A percentile compares a stretch with the other conserved stretches of the same genome.
Conservation (phyloP, 768 basidiomycete genomes). For the Melanogaster broomeanus region DNA sequence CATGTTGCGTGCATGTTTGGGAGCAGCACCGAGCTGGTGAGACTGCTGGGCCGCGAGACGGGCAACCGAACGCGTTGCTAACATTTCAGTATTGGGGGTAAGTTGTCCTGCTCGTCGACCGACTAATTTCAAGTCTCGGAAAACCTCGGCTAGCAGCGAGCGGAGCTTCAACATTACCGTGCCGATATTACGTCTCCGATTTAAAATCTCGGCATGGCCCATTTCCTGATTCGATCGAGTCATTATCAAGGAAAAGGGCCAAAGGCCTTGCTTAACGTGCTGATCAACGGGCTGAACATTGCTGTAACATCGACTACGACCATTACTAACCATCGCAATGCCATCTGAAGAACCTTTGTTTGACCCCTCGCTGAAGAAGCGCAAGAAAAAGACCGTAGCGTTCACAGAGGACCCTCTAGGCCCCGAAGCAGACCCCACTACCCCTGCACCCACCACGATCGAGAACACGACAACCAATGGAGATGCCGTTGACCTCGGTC, state of each 20-base stretch:
- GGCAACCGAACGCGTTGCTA: slow-evolving; percentile 49
- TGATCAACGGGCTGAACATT: slow-evolving; percentile 12
- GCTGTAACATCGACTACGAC: slow-evolving; percentile 17
- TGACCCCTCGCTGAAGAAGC: slow-evolving; percentile 82
- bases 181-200: slow-evolving; percentile 25
- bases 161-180: slow-evolving; percentile 18
- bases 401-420: slow-evolving; percentile 85
- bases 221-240: slow-evolving; percentile 7
- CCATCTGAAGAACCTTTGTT: slow-evolving; percentile 76
- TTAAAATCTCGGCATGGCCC: slow-evolving; percentile 25
- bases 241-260: slow-evolving; percentile 13
- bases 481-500: slow-evolving; percentile 75
- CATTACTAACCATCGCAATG: slow-evolving; percentile 34
- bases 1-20: slow-evolving; percentile 76
- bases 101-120: slow-evolving; percentile 9
- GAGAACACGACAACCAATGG: slow-evolving; percentile 70
- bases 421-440: slow-evolving; percentile 80
- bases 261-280: slow-evolving; percentile 5
- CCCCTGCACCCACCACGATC: slow-evolving; percentile 72
- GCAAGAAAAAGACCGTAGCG: slow-evolving; percentile 85
- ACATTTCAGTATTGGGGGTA: slow-evolving; percentile 37
- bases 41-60: slow-evolving; percentile 44
- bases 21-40: slow-evolving; percentile 38
- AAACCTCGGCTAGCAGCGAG: slow-evolving; percentile 41
- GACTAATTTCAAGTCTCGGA: slow-evolving; percentile 19